Evolutionary conservation across 805 yeast genomes (phyloP).

Genomic region (Metschnikowia cerradonensis): DNA sequence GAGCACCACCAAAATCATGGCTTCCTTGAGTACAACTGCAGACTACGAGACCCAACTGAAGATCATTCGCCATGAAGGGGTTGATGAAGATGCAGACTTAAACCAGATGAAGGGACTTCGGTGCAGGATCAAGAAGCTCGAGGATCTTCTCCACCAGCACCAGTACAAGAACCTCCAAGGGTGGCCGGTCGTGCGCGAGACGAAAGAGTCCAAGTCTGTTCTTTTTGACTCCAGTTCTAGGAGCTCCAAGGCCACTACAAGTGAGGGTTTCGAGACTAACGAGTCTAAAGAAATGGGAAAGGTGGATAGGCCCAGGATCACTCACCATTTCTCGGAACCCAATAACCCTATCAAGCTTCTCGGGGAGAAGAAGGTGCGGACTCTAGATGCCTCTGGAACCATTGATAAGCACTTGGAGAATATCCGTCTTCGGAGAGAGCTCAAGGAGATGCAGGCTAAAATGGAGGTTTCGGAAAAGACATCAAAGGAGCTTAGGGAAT

Average conservation of each 20-base stretch:
- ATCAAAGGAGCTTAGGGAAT: not conserved
- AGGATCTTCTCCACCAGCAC: constrained; percentile 70
- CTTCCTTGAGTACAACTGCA: constrained; percentile 19
- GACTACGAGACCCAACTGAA: constrained; percentile 14
- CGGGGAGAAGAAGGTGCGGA: not conserved
- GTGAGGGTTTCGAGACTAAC: too few species aligned
- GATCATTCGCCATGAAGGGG: constrained; percentile 6
- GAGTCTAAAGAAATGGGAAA: not conserved
- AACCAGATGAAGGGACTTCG: constrained; percentile 58
- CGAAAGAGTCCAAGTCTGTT: constrained; percentile 4
- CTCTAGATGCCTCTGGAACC: constrained; percentile 32
- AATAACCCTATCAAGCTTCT: constrained; percentile 27
- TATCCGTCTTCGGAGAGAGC: constrained; percentile 33
- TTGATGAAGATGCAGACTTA: constrained; percentile 26
- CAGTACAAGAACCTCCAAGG: constrained; percentile 52
- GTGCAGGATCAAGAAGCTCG: constrained; percentile 69
- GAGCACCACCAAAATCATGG: constrained; percentile 28
- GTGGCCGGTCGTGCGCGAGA: constrained; percentile 33
- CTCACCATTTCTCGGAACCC: constrained; percentile 2
- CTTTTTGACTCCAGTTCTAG: constrained; percentile 1
- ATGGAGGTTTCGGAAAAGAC: not conserved
- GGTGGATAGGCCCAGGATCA: not conserved
- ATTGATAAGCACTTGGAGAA: constrained; percentile 43
- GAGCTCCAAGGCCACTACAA: too few species aligned
- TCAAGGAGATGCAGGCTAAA: constrained; percentile 6